phyloP scores from a whole-genome alignment of 768 basidiomycete genomes.

The Tricholoma bakamatsutake region DNA sequence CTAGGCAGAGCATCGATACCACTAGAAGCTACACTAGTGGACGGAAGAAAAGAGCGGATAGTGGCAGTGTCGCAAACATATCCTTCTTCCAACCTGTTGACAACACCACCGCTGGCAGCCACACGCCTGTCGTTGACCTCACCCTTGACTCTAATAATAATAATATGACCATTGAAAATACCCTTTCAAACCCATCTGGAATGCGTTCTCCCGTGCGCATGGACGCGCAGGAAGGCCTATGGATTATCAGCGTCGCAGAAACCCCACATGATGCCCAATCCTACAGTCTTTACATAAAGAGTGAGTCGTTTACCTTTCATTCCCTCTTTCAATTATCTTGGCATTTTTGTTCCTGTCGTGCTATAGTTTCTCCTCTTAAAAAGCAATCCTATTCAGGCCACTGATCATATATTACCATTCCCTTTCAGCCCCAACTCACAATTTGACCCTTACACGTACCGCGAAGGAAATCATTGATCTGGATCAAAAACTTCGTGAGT shows the following conservation, averaged over 20 bases:
- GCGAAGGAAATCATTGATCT: constrained; percentile 74
- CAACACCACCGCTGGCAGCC: constrained; percentile 11
- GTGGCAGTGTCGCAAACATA: constrained; percentile 32
- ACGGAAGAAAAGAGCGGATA: constrained; percentile 29
- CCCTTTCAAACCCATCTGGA: constrained; percentile 17
- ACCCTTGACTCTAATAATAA: constrained; percentile 20
- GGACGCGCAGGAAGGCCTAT: constrained; percentile 75
- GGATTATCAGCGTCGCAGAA: constrained; percentile 87
- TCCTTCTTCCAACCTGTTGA: constrained; percentile 37
- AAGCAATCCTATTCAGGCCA: constrained; percentile 7
- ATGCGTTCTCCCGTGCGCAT: constrained; percentile 52
- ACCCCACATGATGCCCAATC: constrained; percentile 67
- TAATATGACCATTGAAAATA: constrained; percentile 16
- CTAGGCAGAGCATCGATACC: constrained; percentile 41
- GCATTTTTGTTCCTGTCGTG: constrained; percentile 1
- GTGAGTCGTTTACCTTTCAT: constrained; percentile 44
- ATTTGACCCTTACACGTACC: constrained; percentile 79
- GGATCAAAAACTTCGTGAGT: constrained; percentile 72
- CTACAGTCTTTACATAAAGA: constrained; percentile 87
- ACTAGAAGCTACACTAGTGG: constrained; percentile 29
- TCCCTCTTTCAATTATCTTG: constrained; percentile 1
- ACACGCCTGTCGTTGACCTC: constrained; percentile 11
- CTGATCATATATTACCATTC: constrained; percentile 20
- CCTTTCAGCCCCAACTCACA: constrained; percentile 75
- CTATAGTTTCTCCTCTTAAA: neutral